These are phyloP conservation scores for Paramecium biaurelia DNA, from an alignment of 73 alveolate genomes.

Conservation along the genomic window DNA sequence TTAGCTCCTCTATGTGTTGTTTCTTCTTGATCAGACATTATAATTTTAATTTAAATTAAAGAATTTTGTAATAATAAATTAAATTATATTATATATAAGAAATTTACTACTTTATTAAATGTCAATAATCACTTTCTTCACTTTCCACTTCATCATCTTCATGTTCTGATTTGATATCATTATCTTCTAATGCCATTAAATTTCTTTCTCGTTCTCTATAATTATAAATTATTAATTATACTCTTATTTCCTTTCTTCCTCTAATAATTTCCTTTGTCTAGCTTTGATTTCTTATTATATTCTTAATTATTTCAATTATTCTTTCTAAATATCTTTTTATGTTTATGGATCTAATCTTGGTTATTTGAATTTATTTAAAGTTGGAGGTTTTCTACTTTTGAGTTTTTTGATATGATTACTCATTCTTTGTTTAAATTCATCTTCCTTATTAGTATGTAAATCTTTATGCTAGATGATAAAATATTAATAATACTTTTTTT, in stretches of 20 bases:
- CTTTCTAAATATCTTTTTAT: slow-evolving; percentile 49
- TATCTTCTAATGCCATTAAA: slow-evolving; percentile 59
- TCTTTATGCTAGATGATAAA: slow-evolving; percentile 44
- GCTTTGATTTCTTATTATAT: slow-evolving; percentile 48
- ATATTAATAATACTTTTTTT: background rate
- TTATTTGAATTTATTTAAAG: background rate
- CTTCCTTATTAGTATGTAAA: slow-evolving; percentile 38
- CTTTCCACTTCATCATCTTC: slow-evolving; percentile 60
- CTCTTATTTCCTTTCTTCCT: slow-evolving; percentile 64
- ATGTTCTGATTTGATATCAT: slow-evolving; percentile 58
- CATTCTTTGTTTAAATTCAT: slow-evolving; percentile 20
- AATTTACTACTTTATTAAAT: background rate
- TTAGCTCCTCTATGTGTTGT: slow-evolving; percentile 61
- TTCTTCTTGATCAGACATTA: slow-evolving; percentile 43
- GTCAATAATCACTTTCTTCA: slow-evolving; percentile 61
- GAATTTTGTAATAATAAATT: background rate
- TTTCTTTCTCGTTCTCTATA: slow-evolving; percentile 59
- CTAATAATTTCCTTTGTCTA: slow-evolving; percentile 28
- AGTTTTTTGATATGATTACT: slow-evolving; percentile 23
- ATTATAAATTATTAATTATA: background rate
- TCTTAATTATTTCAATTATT: slow-evolving; percentile 49
- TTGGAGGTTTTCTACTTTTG: background rate
- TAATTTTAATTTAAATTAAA: background rate
- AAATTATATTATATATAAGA: background rate
- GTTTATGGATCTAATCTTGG: slow-evolving; percentile 50